Evolutionary conservation across 352 stramenopile species (phyloP), one percentile per base, ranked within the genome.

Genomic region (Pythium phragmiticola): DNA sequence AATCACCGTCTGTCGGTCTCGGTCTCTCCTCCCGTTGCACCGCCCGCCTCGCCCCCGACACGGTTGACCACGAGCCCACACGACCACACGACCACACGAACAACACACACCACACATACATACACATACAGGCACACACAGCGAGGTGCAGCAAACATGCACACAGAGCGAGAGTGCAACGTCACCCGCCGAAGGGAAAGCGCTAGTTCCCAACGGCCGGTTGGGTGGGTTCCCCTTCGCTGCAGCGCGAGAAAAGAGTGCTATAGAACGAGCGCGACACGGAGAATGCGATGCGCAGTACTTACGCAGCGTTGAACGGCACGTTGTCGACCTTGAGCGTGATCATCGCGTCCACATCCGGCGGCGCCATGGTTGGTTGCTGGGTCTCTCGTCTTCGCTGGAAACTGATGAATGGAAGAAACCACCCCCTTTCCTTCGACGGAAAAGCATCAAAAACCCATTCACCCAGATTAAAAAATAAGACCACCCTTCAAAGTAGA

Each of bases 311-410:
- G 68, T 86, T 68, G 74, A 88, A 93, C 14, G 84, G 80, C 50
- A 95, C 84, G 70, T 95, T 95, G 78, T 95, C 87, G 70, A 95
- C 83, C 77, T 95, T 93, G 64, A 94, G 86, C 52, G 84, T 92
- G 72, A 85, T 78, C 85, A 94, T 94, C 68, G 64, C 80, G 64
- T 92, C 81, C 61, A 94, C 80, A 70, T 90, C 83, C 8, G 85
- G 84, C 61, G 85, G 82, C 68, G 80, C 76, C 80, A 89, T 91
- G 14, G 23, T 68, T 43, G 28, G 37, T 61, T 58, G 13, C 17
- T 54, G 19, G 49, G 34, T 66, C 37, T 66, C 51, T 61, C n/a
- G 28, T 41, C 19, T 17, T 57, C 33, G 45, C 16, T 17, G 56
- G 28, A 50, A 63, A 56, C 37, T 61, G 54, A 61, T 45, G 33